A percentile compares a stretch with the other conserved stretches of the same genome.
These are phyloP conservation scores for Neofusicoccum ribis DNA, from an alignment of 2,329 filamentous ascomycete genomes.

Conservation along the genomic window DNA sequence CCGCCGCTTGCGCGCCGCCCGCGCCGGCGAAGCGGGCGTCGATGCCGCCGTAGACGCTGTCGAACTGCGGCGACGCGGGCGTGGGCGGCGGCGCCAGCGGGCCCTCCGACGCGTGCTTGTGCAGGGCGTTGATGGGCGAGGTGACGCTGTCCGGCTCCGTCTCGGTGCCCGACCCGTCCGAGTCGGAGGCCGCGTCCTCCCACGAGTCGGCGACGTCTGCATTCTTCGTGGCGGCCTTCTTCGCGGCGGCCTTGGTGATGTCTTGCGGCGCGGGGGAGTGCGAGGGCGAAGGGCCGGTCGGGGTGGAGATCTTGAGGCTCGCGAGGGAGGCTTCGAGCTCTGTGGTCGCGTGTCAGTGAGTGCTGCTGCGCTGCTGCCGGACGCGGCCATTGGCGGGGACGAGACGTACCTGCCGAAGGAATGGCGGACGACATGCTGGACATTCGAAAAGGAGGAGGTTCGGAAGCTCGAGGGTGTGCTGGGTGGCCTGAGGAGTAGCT, in stretches of 20 bases:
- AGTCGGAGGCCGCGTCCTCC: constrained; percentile 65
- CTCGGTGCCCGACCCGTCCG: constrained; percentile 29
- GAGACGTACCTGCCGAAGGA: constrained; percentile 29
- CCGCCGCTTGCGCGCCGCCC: constrained; percentile 18
- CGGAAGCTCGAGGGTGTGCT: background rate
- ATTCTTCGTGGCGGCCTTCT: constrained; percentile 32
- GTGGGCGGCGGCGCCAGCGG: constrained; percentile 36
- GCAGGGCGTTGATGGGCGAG: constrained; percentile 33
- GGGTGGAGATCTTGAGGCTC: constrained; percentile 36
- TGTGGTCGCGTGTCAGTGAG: constrained; percentile 22
- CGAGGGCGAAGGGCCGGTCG: constrained; percentile 25
- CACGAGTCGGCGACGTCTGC: constrained; percentile 65
- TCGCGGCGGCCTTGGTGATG: constrained; percentile 29
- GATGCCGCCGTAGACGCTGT: constrained; percentile 7
- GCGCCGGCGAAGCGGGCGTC: constrained; percentile 4
- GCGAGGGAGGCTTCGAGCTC: constrained; percentile 40
- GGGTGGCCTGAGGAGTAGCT: constrained; percentile 1
- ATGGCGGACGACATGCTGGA: constrained; percentile 24
- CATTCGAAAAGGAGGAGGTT: background rate
- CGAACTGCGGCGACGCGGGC: constrained; percentile 34
- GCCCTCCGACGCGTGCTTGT: constrained; percentile 15
- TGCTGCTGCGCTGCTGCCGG: background rate
- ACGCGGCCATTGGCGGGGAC: background rate
- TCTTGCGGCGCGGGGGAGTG: constrained; percentile 26
- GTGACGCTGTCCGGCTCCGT: constrained; percentile 21